A percentile compares a stretch with the other conserved stretches of the same genome.
Evolutionary conservation across 495 filamentous ascomycete species (phyloP).

Genomic region (Platismatia glauca): DNA sequence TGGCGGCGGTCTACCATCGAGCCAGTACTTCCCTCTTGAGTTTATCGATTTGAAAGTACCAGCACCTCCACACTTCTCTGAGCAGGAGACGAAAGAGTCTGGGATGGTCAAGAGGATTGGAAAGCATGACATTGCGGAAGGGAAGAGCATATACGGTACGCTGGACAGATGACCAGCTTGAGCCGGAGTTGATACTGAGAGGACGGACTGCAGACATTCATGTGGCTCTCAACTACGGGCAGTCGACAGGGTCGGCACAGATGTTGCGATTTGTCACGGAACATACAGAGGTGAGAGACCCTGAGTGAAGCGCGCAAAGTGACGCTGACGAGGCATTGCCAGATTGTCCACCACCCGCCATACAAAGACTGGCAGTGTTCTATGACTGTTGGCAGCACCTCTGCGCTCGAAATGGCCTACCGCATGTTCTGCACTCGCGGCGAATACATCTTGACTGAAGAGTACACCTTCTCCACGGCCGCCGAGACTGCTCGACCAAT

Average conservation of each 20-base stretch:
- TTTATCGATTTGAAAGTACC: slow-evolving; percentile 61
- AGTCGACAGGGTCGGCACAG: slow-evolving; percentile 77
- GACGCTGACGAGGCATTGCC: slow-evolving; percentile 19
- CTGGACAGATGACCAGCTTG: slow-evolving; percentile 21
- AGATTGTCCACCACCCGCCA: slow-evolving; percentile 58
- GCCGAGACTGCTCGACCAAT: slow-evolving; percentile 73
- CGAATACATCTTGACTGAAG: slow-evolving; percentile 71
- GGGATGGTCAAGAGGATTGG: slow-evolving; percentile 54
- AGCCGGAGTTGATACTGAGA: slow-evolving; percentile 8
- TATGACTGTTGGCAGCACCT: slow-evolving; percentile 70
- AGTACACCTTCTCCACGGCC: slow-evolving; percentile 77
- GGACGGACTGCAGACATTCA: slow-evolving; percentile 50
- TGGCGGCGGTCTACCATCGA: slow-evolving; percentile 82
- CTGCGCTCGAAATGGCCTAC: slow-evolving; percentile 63
- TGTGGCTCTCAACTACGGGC: slow-evolving; percentile 82
- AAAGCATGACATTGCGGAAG: slow-evolving; percentile 71
- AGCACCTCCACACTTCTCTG: slow-evolving; percentile 55
- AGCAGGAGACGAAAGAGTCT: slow-evolving; percentile 46
- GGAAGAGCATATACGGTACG: slow-evolving; percentile 52
- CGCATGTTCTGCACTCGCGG: slow-evolving; percentile 67
- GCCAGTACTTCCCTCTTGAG: slow-evolving; percentile 82
- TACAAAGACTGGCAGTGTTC: slow-evolving; percentile 79
- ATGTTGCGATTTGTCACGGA: slow-evolving; percentile 82
- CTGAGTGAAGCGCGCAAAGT: not conserved
- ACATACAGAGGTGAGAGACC: slow-evolving; percentile 61